Evolutionary conservation across 768 basidiomycete genomes (phyloP).

Genomic region (Suillus subluteus): DNA sequence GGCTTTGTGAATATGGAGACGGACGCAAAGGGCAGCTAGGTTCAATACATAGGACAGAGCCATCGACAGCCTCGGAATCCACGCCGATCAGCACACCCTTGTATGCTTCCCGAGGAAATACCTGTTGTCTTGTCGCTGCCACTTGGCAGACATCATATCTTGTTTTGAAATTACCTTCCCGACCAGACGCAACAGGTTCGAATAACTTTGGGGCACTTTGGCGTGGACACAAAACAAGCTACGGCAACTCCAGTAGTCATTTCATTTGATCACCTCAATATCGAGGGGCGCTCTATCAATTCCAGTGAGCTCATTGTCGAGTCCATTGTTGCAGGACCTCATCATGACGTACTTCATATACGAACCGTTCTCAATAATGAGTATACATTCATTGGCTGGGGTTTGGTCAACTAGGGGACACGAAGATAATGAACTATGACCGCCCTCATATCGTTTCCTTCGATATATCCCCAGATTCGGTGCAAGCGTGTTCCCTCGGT

Average conservation of each 20-base stretch:
- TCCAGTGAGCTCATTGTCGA: conserved; percentile 39
- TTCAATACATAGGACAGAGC: no score
- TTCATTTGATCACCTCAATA: conserved; percentile 20
- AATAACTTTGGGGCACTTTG: no score
- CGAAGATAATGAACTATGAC: no score
- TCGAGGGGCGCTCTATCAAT: conserved; percentile 22
- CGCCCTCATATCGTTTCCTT: no score
- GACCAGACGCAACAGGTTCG: no score
- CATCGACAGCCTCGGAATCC: conserved; percentile 41
- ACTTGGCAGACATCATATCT: no score
- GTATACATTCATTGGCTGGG: conserved; percentile 45
- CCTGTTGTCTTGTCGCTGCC: no score
- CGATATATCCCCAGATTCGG: no score
- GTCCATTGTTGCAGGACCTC: conserved; percentile 65
- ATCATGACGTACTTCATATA: conserved; percentile 65
- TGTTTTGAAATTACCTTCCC: no score
- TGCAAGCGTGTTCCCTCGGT: no score
- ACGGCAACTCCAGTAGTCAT: conserved; percentile 17
- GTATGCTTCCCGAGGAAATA: no score
- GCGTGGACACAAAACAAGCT: not conserved
- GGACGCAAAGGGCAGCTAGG: conserved; percentile 76
- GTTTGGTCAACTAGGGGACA: no score
- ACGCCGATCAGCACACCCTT: conserved; percentile 40
- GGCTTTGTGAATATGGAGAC: conserved; percentile 80
- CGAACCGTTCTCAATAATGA: conserved; percentile 27